Base-by-base conservation (phyloP, 2,329 filamentous ascomycete genomes). In the Monosporascus cannonballus region DNA sequence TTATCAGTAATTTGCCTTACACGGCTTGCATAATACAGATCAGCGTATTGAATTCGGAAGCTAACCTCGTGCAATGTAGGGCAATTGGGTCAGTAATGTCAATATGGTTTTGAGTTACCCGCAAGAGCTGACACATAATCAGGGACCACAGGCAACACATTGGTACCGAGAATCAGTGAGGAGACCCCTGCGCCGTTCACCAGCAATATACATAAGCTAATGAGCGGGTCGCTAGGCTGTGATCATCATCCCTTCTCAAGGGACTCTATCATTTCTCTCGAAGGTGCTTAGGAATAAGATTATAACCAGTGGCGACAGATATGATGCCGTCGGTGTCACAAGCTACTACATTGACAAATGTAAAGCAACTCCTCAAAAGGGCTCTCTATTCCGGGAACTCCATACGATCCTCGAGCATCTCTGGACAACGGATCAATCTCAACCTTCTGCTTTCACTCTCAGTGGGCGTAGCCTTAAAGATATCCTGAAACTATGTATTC, bases 211-310 rank as follows among this genome's bases (percentile, higher is more conserved):
- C 6, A 15, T 38, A 18, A 27, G 30, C 17, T 6, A 27, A 38
- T 50, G 17, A 54, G 17, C 17, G 34, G 18, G 6, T 22, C 7
- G n/a, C 2, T 25, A 56, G 54, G 57, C 54, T 24, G 22, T 58
- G 44, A 37, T 54, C 9, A 61, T 61, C 38, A 30, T 59, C 30
- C 59, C 57, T 36, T 47, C 38, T 11, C 15, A 22, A 44, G 50
- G 41, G 24, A 54, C 54, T n/a, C 25, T 51, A 15, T 25, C 56
- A 22, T 7, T 54, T 20, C 46, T 52, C 24, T 15, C 8, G 20
- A 20, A 6, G 20, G 2, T 5, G 38, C 38, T 41, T 41, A 20
- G 18, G 38, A 17, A 14, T 14, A 14, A 30, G 27, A 30, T 14
- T 30, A n/a, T 41, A 20, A 20, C 38, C 18, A 20, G 18, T 46